Conservation (phyloP, 2,329 filamentous ascomycete genomes). For the Aspergillus proliferans region DNA sequence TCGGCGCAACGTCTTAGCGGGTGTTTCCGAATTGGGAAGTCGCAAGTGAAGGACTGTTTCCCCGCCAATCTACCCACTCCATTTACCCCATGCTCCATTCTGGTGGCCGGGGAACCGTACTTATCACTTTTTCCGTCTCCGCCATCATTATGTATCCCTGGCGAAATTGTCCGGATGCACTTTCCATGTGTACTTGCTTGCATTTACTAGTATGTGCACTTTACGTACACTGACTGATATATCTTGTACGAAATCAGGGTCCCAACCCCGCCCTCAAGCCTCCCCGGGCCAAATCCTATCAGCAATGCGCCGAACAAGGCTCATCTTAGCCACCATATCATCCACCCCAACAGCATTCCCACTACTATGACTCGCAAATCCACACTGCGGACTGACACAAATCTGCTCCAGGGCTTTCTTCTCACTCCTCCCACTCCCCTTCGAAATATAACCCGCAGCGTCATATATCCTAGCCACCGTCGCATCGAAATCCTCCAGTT, state of each 20-base stretch:
- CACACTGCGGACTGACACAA: conserved; percentile 60
- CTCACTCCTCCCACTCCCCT: conserved; percentile 54
- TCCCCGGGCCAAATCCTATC: conserved; percentile 28
- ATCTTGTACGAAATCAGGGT: too few relatives aligned
- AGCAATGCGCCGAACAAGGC: conserved; percentile 60
- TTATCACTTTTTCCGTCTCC: too few relatives aligned
- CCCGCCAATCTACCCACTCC: background rate
- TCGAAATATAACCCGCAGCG: conserved; percentile 59
- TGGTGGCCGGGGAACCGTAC: too few relatives aligned
- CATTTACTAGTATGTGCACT: too few relatives aligned
- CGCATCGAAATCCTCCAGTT: conserved; percentile 53
- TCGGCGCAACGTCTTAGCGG: background rate
- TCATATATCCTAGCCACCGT: conserved; percentile 49
- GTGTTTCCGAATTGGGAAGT: background rate
- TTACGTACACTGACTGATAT: too few relatives aligned
- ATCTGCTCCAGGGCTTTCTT: conserved; percentile 61
- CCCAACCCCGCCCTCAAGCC: background rate
- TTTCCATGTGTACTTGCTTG: too few relatives aligned
- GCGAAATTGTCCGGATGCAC: too few relatives aligned
- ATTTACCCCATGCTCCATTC: background rate
- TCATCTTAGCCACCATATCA: conserved; percentile 64
- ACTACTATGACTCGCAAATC: conserved; percentile 53
- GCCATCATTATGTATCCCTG: too few relatives aligned
- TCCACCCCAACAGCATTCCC: conserved; percentile 60
- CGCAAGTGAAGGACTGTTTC: background rate